These are phyloP conservation scores for Rhododendron henanense DNA, from an alignment of 148 eudicot genomes.

Conservation along the genomic window DNA sequence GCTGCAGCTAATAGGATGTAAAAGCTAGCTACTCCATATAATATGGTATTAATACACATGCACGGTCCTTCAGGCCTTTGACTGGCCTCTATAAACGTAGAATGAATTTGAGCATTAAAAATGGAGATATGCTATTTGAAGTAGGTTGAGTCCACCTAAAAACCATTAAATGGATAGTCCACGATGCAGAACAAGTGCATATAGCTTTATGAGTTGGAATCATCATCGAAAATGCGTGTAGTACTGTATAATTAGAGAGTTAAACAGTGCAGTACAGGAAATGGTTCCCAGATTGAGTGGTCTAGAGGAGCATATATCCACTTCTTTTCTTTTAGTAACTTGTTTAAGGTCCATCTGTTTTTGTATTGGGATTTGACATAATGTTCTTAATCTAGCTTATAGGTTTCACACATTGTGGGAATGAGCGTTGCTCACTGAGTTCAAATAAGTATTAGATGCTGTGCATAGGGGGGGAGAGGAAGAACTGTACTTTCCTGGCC, in stretches of 20 bases:
- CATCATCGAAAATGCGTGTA: neutral
- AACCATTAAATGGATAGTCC: neutral
- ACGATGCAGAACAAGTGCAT: neutral
- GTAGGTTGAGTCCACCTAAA: neutral
- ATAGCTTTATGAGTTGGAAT: neutral
- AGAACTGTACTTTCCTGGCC: neutral
- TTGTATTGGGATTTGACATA: neutral
- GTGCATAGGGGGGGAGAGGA: neutral
- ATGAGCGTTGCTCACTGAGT: neutral
- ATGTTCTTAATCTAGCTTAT: neutral
- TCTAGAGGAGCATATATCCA: neutral
- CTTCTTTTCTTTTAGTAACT: neutral
- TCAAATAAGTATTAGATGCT: constrained; percentile 12
- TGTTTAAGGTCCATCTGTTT: neutral
- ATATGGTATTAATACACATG: neutral
- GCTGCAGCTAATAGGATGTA: neutral
- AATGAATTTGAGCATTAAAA: neutral
- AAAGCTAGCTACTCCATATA: neutral
- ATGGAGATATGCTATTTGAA: neutral
- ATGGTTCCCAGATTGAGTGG: neutral
- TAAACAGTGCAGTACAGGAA: neutral
- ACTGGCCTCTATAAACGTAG: neutral
- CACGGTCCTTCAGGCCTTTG: neutral
- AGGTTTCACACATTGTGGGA: neutral
- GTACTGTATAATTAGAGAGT: neutral